Percentiles rank a stretch among this genome's conserved stretches.
Evolutionary conservation across 2,329 filamentous ascomycete genomes (phyloP).

Genomic region (Aspergillus hiratsukae): DNA sequence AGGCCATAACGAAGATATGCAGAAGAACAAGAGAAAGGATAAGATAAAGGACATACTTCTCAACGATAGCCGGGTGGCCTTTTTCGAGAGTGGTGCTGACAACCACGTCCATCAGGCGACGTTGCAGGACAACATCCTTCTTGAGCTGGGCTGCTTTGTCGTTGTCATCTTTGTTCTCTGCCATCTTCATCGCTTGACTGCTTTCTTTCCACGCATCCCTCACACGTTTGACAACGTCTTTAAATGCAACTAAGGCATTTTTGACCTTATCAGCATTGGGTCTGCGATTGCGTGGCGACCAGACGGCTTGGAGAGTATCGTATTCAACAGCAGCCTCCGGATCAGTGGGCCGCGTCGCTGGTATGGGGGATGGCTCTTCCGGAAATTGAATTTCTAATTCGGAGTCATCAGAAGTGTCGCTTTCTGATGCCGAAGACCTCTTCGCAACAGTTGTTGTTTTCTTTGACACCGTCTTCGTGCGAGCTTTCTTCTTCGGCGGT

Average conservation of each 20-base stretch:
- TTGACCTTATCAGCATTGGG: constrained; percentile 51
- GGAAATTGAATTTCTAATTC: constrained; percentile 49
- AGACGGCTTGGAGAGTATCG: constrained; percentile 58
- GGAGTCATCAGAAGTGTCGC: constrained; percentile 48
- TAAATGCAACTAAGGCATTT: constrained; percentile 52
- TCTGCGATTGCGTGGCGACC: constrained; percentile 52
- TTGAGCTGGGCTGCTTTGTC: constrained; percentile 52
- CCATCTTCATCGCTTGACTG: constrained; percentile 52
- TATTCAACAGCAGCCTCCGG: constrained; percentile 52
- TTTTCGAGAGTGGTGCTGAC: constrained; percentile 40
- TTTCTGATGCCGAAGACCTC: constrained; percentile 43
- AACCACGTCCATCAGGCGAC: constrained; percentile 53
- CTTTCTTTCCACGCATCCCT: constrained; percentile 60
- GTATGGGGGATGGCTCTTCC: constrained; percentile 53
- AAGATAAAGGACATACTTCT: constrained; percentile 43
- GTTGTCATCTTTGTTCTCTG: constrained; percentile 54
- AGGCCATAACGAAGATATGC: constrained; percentile 26
- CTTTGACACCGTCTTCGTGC: constrained; percentile 20
- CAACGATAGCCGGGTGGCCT: constrained; percentile 45
- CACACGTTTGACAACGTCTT: constrained; percentile 56
- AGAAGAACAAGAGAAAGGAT: constrained; percentile 15
- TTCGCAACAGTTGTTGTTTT: constrained; percentile 19
- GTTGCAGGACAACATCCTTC: constrained; percentile 54
- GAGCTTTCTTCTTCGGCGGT: constrained; percentile 17
- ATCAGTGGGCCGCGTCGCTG: constrained; percentile 48